Evolutionary conservation across 1,284 basidiomycete genomes (phyloP).

Genomic region (Cutaneotrichosporon mucoides): DNA sequence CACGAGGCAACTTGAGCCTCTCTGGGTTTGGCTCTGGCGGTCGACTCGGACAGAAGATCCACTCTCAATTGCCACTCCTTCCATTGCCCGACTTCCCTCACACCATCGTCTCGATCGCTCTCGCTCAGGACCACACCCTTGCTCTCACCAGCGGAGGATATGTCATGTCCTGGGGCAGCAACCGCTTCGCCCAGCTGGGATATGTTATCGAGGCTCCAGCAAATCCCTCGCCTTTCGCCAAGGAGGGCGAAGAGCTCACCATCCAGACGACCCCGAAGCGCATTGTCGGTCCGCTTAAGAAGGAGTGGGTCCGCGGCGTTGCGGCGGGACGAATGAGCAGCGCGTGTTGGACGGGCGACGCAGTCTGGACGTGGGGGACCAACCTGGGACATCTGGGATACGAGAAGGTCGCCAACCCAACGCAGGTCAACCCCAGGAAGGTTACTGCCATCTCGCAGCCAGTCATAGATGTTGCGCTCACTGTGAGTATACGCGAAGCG

Average conservation of each 20-base stretch:
- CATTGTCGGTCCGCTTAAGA: constrained; percentile 72
- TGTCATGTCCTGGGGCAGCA: constrained; percentile 85
- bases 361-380: constrained; percentile 94
- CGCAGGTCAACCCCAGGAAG: constrained; percentile 75
- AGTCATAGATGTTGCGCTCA: constrained; percentile 66
- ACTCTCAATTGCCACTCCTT: constrained; percentile 70
- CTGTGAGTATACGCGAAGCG: too few relatives aligned
- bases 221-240: constrained; percentile 30
- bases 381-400: constrained; percentile 88
- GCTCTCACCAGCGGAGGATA: constrained; percentile 75
- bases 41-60: constrained; percentile 68
- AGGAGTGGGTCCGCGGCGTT: constrained; percentile 72
- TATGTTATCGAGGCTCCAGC: constrained; percentile 66
- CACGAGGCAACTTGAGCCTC: constrained; percentile 66
- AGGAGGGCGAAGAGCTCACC: constrained; percentile 55
- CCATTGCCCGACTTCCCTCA: constrained; percentile 61
- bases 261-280: constrained; percentile 68
- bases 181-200: constrained; percentile 81
- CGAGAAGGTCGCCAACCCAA: constrained; percentile 66
- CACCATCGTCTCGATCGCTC: constrained; percentile 62
- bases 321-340: constrained; percentile 84
- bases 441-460: constrained; percentile 72
- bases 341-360: constrained; percentile 77
- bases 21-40: constrained; percentile 85
- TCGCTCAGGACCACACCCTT: constrained; percentile 92